Base-by-base conservation (phyloP, 768 basidiomycete genomes). In the Suillus ampliporus region DNA sequence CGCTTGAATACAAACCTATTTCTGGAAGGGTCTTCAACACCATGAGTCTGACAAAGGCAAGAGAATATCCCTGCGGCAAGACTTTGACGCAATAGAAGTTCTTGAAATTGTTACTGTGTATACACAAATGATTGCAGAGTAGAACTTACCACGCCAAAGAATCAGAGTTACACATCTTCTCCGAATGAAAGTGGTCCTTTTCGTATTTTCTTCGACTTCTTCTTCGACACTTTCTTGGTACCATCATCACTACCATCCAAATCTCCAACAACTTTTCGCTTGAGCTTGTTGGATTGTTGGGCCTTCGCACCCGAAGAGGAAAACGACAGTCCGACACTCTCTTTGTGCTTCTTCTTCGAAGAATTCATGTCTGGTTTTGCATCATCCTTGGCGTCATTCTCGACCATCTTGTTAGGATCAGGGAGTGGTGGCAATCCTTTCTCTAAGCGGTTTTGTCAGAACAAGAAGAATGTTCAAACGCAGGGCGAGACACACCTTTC, bases 401-500 rank as follows among this genome's bases (percentile, higher is more conserved):
- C 62, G 44, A 48, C 63, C 58, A 59, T 68, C 6, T 72, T 73
- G 23, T 73, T 71, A 23, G 77, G 72, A 5, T 82, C 78, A 51
- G 82, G 78, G 0, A 90, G 77, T 17, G 85, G 83, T 17, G 84
- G 76, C 0, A 91, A 77, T 1, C 89, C 90, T 66, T 84, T 87
- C 54, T 85, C 90, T 91, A 46, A 48, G 35, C 21, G 61, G 28
- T 63, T n/a, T 37, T 19, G n/a, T 43, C 41, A 68, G 38, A 63
- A 61, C 21, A 23, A 10, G 40, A 26, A 3, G 60, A 60, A 44
- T 62, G 48, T n/a, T 31, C 48, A 53, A 31, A 34, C 31, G 19
- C 61, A 26, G 43, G 66, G 17, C 60, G 43, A 57, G 40, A 68
- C 80, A 56, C 63, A 92, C 92, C 90, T 82, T 84, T 86, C 60